Base-by-base conservation (phyloP, 768 basidiomycete species). In the Suillus subalutaceus region DNA sequence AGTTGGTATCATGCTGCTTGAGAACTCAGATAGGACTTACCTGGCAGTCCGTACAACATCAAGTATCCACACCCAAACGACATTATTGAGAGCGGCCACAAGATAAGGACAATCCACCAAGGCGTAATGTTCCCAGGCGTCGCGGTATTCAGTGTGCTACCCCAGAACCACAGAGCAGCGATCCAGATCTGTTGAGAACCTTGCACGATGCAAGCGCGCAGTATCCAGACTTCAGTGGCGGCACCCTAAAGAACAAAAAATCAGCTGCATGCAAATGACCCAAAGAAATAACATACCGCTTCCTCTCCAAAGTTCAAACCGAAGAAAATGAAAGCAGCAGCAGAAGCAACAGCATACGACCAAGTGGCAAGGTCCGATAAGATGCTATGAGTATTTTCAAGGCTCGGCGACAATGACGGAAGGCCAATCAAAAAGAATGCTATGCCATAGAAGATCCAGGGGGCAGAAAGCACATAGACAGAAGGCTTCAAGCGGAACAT, bases 221-320 rank as follows among this genome's bases (percentile, higher is more conserved):
- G 75, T 38, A 90, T 92, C 96, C 96, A 97, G 18, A 96, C 89
- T 77, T 97, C 96, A 8, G 96, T 96, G 1, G 96, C 94, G 63
- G 96, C 94, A 72, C 96, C 95, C 88, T 92, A 71, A 48, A 38
- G 15, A 52, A 68, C 40, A 52, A 53, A 26, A 30, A 55, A 38
- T 68, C 63, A 69, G 72, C 48, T 65, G 16, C 53, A 66, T 59
- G 50, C 63, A 35, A 37, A 56, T 32, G 38, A n/a, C 57, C 10
- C n/a, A 18, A 57, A 41, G 41, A 13, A 26, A n/a, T 8, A 48
- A 80, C 84, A 60, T 77, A 91, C 92, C 20, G 95, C 96, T 84
- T 97, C 96, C 81, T 97, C 96, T 76, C 96, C 96, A 75, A 97
- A 97, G 78, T 97, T 97, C 68, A 96, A 84, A 73, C 95, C 96